Conservation (phyloP, 2,329 filamentous ascomycete species). For the Pezicula rhizophila region DNA sequence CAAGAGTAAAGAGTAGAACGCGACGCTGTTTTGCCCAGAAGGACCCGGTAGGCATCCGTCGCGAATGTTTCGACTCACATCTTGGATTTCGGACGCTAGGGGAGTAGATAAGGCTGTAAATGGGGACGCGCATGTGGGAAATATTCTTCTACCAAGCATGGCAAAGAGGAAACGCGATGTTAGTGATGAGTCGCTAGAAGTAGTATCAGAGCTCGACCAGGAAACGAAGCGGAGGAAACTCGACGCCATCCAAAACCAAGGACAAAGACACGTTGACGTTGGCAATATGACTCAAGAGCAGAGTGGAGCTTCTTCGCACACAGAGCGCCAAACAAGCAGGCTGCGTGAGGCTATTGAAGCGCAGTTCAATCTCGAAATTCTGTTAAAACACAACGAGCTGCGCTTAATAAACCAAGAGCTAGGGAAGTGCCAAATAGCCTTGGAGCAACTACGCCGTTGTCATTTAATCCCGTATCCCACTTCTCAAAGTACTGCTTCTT, state of each 20-base stretch:
- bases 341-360: conserved; percentile 56
- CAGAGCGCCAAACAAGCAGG: conserved; percentile 19
- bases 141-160: conserved; percentile 10
- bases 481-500: conserved; percentile 57
- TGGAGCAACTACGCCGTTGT: conserved; percentile 90
- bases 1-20: neutral
- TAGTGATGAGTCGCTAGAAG: conserved; percentile 11
- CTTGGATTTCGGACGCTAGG: conserved; percentile 51
- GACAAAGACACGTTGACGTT: conserved; percentile 14
- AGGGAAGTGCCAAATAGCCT: conserved; percentile 86
- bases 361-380: conserved; percentile 84
- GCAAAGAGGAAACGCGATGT: conserved; percentile 23
- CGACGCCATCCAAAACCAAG: conserved; percentile 17
- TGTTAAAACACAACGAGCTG: conserved; percentile 90
- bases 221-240: conserved; percentile 28
- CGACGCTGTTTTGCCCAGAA: neutral
- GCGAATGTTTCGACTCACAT: conserved; percentile 53
- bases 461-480: conserved; percentile 86
- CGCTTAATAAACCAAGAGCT: conserved; percentile 93
- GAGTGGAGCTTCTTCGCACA: conserved; percentile 20
- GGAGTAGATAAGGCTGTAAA: conserved; percentile 46
- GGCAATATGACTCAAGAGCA: conserved; percentile 7
- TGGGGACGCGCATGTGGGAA: conserved; percentile 29
- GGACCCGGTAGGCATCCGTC: conserved; percentile 23
- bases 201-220: conserved; percentile 12